phyloP scores from a whole-genome alignment of 148 eudicot species.

The Persicaria maculosa region DNA sequence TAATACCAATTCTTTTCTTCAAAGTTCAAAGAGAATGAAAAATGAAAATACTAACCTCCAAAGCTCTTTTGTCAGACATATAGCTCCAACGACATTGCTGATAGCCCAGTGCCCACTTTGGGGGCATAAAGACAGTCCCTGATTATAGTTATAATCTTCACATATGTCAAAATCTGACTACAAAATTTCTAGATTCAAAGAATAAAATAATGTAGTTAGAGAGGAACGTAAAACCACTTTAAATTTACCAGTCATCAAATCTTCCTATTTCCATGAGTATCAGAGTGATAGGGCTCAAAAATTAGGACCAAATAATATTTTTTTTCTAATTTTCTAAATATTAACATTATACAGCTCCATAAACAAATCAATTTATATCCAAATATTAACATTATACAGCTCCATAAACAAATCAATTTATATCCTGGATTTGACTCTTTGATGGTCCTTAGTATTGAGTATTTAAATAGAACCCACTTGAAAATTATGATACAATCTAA shows the following conservation, averaged over 20 bases:
- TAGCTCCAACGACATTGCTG: slow-evolving; percentile 99
- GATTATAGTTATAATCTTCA: slow-evolving; percentile 3
- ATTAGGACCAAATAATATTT: neutral
- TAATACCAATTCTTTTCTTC: neutral
- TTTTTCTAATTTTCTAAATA: neutral
- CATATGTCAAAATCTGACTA: neutral
- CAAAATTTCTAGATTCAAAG: neutral
- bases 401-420: neutral
- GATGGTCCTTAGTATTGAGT: neutral
- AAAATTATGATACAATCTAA: neutral
- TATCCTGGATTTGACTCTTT: neutral
- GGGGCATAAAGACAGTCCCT: slow-evolving; percentile 98
- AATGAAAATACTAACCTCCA: slow-evolving; percentile 51
- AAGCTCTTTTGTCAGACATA: slow-evolving; percentile 69
- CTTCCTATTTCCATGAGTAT: neutral
- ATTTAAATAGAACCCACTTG: neutral
- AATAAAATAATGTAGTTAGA: neutral
- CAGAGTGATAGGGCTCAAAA: neutral
- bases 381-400: neutral
- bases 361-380: neutral
- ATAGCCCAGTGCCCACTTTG: slow-evolving; percentile 96
- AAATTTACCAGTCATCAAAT: neutral
- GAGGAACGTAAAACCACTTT: neutral
- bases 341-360: neutral
- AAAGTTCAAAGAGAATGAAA: neutral